These are phyloP conservation scores for Saccharomyces hybrid DNA, from an alignment of 1,139 yeast genomes.

Conservation along the genomic window DNA sequence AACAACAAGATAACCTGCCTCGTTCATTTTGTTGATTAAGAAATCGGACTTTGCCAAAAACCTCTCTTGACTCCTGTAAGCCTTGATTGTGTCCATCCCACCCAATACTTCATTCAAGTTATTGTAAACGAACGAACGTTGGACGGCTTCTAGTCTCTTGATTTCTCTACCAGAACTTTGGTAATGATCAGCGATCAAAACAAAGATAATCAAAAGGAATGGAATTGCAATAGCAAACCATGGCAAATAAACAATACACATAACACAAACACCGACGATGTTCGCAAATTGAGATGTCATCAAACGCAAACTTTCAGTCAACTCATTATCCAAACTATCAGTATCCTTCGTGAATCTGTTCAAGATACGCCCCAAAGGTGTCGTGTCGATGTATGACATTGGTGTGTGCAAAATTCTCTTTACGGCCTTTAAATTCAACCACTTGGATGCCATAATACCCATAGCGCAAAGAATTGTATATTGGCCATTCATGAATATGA, in stretches of 20 bases:
- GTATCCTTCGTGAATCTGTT: constrained; percentile 79
- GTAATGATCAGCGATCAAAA: constrained; percentile 51
- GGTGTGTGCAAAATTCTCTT: constrained; percentile 66
- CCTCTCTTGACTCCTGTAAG: constrained; percentile 45
- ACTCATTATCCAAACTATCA: constrained; percentile 71
- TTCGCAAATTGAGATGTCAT: constrained; percentile 46
- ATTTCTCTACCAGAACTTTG: constrained; percentile 78
- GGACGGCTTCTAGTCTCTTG: constrained; percentile 71
- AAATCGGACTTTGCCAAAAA: constrained; percentile 45
- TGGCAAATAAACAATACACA: constrained; percentile 67
- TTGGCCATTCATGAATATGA: constrained; percentile 43
- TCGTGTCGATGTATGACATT: constrained; percentile 58
- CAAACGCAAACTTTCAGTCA: constrained; percentile 52
- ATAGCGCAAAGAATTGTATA: constrained; percentile 50
- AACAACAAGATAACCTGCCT: constrained; percentile 58
- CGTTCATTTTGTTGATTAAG: constrained; percentile 57
- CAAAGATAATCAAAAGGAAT: constrained; percentile 40
- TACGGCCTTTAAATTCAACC: constrained; percentile 46
- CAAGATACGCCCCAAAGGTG: constrained; percentile 64
- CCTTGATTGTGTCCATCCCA: constrained; percentile 66
- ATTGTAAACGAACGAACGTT: constrained; percentile 70
- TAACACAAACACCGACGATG: constrained; percentile 54
- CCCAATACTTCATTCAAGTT: constrained; percentile 68
- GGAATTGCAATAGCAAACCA: constrained; percentile 71
- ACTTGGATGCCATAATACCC: constrained; percentile 40